Evolutionary conservation across 1,284 basidiomycete genomes (phyloP).

Genomic region (Omphalotus olearius): DNA sequence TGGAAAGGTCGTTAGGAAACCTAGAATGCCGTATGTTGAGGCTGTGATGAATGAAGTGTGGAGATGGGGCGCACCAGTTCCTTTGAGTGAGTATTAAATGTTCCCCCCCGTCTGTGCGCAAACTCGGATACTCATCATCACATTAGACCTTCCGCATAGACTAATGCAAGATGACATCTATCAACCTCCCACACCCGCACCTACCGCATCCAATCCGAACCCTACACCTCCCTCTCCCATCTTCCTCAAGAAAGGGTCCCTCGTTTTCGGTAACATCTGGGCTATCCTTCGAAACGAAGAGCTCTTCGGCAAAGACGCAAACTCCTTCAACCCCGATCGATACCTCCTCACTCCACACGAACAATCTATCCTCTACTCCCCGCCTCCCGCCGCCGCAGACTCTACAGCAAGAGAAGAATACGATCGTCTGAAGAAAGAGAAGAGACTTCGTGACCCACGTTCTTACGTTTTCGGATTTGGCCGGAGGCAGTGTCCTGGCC

Average conservation of each 20-base stretch:
- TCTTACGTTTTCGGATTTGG: constrained; percentile 14
- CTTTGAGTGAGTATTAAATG: constrained; percentile 36
- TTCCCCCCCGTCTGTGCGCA: not conserved
- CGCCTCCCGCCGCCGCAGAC: not conserved
- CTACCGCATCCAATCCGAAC: constrained; percentile 4
- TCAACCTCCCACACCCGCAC: constrained; percentile 4
- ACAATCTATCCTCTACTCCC: constrained; percentile 1
- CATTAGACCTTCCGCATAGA: constrained; percentile 40
- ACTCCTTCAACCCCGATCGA: constrained; percentile 13
- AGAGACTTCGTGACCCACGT: constrained; percentile 12
- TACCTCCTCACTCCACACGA: constrained; percentile 11
- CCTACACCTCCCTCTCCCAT: constrained; percentile 1
- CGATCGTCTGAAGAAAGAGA: constrained; percentile 1
- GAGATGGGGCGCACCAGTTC: constrained; percentile 49
- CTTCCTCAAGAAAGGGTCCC: constrained; percentile 12
- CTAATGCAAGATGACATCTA: constrained; percentile 47
- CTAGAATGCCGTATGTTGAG: constrained; percentile 28
- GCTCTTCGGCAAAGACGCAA: constrained; percentile 8
- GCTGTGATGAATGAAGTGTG: constrained; percentile 42
- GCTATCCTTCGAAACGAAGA: constrained; percentile 9
- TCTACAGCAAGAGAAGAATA: constrained; percentile 1
- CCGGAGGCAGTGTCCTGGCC: constrained; percentile 14
- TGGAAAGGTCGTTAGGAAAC: constrained; percentile 1
- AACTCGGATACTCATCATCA: not conserved
- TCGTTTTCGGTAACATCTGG: constrained; percentile 15